These are phyloP conservation scores for Tetraselmis striata DNA, from an alignment of 139 green algal genomes.

Conservation along the genomic window DNA sequence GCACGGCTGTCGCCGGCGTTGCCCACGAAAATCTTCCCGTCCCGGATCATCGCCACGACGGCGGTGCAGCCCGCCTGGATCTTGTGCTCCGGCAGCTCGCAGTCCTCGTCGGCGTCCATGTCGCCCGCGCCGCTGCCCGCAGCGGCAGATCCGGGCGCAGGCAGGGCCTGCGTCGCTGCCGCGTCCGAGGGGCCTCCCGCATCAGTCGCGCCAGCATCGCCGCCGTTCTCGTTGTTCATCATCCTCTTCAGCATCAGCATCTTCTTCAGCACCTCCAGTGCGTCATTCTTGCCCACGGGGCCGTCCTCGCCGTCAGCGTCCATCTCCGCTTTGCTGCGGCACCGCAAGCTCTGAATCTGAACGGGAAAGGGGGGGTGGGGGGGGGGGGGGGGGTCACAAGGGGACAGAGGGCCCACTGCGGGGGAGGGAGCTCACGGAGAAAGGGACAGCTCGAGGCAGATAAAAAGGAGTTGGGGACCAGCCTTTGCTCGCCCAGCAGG, in stretches of 20 bases:
- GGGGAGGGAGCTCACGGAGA: too few species aligned
- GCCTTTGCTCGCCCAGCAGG: too few species aligned
- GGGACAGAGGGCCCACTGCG: too few species aligned
- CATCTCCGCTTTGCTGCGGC: background rate
- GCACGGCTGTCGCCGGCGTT: conserved; percentile 86
- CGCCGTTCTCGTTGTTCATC: conserved; percentile 8
- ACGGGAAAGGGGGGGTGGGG: too few species aligned
- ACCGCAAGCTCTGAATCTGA: background rate
- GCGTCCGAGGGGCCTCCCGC: background rate
- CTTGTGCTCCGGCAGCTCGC: background rate
- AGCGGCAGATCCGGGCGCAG: too few species aligned
- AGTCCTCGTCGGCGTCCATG: background rate
- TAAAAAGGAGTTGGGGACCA: too few species aligned
- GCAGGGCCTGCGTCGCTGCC: background rate
- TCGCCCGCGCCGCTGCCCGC: too few species aligned
- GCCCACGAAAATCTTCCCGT: conserved; percentile 69
- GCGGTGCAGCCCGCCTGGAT: conserved; percentile 75
- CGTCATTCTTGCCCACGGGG: conserved; percentile 9
- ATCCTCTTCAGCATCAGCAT: conserved; percentile 30
- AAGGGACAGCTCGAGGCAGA: too few species aligned
- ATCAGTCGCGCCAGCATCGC: background rate
- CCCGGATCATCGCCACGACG: conserved; percentile 73
- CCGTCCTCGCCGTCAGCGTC: background rate
- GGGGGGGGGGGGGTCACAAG: too few species aligned
- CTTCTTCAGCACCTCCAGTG: conserved; percentile 26